Evolutionary conservation across 108 stramenopile species (phyloP).

Genomic region (Fragilaria radians): DNA sequence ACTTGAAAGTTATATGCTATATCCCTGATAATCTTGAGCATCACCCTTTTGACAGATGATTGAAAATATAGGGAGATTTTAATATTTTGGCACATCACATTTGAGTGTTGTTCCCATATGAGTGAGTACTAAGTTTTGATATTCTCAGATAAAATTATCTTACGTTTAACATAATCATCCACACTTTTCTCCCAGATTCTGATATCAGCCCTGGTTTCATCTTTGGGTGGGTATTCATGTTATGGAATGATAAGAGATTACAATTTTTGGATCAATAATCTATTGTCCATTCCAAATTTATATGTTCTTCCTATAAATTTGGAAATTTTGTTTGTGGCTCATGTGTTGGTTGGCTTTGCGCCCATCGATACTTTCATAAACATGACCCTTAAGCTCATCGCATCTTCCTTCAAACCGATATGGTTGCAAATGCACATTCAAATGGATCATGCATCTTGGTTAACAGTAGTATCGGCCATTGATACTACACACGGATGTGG

Average conservation of each 20-base stretch:
- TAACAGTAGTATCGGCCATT: too few species aligned
- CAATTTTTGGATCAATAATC: neutral
- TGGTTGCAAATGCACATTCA: too few species aligned
- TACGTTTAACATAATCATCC: neutral
- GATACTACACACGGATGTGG: too few species aligned
- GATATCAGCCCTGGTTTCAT: neutral
- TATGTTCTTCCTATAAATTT: neutral
- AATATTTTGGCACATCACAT: neutral
- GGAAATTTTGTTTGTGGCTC: neutral
- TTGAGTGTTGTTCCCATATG: slow-evolving; percentile 1
- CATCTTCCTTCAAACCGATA: slow-evolving; percentile 7
- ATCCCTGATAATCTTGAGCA: neutral
- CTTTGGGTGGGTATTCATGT: neutral
- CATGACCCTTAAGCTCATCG: slow-evolving; percentile 5
- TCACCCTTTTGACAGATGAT: neutral
- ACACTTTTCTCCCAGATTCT: slow-evolving; percentile 5
- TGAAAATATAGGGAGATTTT: neutral
- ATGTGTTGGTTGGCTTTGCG: neutral
- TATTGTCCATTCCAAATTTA: neutral
- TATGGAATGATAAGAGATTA: neutral
- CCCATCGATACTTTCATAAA: slow-evolving; percentile 1
- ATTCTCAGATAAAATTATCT: neutral
- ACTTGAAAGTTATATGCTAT: slow-evolving; percentile 6
- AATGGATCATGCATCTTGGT: too few species aligned
- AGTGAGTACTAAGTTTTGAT: slow-evolving; percentile 4